These are phyloP conservation scores for Lentinula raphanica DNA, from an alignment of 768 basidiomycete genomes.

Conservation along the genomic window DNA sequence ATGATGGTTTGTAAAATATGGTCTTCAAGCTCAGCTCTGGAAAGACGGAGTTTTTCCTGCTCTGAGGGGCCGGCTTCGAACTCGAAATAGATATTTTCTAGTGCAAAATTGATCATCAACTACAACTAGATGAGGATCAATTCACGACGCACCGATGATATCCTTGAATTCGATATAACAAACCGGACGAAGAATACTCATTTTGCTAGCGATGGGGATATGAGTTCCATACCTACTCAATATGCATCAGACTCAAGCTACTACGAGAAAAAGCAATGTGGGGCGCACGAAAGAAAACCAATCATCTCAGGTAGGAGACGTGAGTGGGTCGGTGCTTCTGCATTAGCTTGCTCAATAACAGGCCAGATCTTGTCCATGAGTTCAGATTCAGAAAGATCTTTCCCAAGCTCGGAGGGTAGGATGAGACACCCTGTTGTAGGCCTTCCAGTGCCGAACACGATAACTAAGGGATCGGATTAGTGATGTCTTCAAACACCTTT, in stretches of 20 bases:
- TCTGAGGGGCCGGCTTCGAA: constrained; percentile 35
- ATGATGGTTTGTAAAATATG: constrained; percentile 31
- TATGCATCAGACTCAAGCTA: not conserved
- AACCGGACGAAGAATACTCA: constrained; percentile 42
- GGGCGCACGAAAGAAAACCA: constrained; percentile 36
- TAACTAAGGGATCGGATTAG: constrained; percentile 21
- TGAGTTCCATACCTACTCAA: constrained; percentile 27
- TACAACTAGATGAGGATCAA: constrained; percentile 1
- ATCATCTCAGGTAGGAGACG: constrained; percentile 46
- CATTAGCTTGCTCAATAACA: constrained; percentile 44
- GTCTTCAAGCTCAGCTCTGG: constrained; percentile 25
- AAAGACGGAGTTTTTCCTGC: constrained; percentile 21
- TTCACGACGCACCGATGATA: constrained; percentile 28
- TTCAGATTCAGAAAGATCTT: constrained; percentile 15
- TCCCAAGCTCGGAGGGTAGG: constrained; percentile 38
- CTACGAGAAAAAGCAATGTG: not conserved
- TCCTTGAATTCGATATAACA: constrained; percentile 47
- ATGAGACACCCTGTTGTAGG: constrained; percentile 48
- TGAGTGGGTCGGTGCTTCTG: constrained; percentile 47
- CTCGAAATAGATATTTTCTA: constrained; percentile 31
- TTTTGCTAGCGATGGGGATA: constrained; percentile 48
- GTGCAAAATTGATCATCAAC: no score
- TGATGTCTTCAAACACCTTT: not conserved
- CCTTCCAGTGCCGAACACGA: constrained; percentile 47
- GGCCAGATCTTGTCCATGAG: constrained; percentile 34